Conservation (phyloP, 1,284 basidiomycete genomes). For the Pascua sp. region DNA sequence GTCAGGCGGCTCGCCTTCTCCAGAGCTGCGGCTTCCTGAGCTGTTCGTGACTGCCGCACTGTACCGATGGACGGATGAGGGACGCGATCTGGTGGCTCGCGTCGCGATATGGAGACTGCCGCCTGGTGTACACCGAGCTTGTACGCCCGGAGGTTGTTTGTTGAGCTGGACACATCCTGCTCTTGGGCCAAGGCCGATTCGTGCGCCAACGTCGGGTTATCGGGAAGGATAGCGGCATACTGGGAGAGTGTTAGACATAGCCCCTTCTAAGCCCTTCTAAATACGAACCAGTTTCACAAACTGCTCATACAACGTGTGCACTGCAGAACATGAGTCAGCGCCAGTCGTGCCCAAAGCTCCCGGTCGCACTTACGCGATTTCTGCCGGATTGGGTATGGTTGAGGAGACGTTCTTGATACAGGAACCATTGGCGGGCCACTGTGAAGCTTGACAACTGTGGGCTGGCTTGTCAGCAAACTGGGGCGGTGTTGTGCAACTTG, state of each 20-base stretch:
- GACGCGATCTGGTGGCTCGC: constrained; percentile 60
- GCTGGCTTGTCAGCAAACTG: no score
- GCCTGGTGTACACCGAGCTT: constrained; percentile 35
- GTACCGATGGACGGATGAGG: constrained; percentile 77
- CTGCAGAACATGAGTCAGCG: constrained; percentile 11
- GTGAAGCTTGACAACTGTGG: no score
- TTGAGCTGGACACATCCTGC: constrained; percentile 27
- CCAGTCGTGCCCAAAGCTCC: background rate
- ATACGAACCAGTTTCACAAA: constrained; percentile 36
- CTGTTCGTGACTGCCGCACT: constrained; percentile 61
- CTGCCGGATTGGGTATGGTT: constrained; percentile 38
- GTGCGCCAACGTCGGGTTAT: constrained; percentile 35
- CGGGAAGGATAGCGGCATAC: constrained; percentile 32
- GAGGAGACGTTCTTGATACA: constrained; percentile 12
- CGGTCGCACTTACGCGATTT: constrained; percentile 30
- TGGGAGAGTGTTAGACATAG: constrained; percentile 6
- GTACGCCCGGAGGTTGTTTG: no score
- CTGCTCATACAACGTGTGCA: constrained; percentile 37
- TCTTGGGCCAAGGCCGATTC: constrained; percentile 39
- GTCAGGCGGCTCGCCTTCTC: constrained; percentile 61
- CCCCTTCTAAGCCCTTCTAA: background rate
- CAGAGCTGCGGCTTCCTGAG: constrained; percentile 60
- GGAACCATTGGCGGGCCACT: no score
- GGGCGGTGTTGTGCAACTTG: no score
- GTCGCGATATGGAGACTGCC: constrained; percentile 52